Percentiles rank a stretch among this genome's conserved stretches.
Evolutionary conservation across 129 eudicot species (phyloP).

Genomic region (Deinandra increscens): DNA sequence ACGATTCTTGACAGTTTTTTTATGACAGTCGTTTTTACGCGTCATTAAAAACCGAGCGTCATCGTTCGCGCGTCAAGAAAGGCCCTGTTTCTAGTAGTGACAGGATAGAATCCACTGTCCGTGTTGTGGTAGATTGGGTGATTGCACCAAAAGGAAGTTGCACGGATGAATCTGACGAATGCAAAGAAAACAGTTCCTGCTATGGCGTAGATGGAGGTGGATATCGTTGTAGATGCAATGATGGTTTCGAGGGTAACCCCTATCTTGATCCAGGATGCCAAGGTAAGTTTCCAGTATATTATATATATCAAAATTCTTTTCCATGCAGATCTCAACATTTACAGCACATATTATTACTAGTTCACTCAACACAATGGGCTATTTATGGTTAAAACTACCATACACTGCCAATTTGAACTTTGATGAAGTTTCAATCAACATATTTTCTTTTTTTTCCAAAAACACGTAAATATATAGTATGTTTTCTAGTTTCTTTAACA

Average conservation of each 20-base stretch:
- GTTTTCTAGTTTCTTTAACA: too few relatives aligned
- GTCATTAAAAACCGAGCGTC: too few relatives aligned
- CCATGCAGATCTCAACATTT: neutral
- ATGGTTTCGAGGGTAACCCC: conserved; percentile 27
- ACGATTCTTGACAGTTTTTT: too few relatives aligned
- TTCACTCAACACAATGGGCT: too few relatives aligned
- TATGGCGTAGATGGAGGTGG: conserved; percentile 10
- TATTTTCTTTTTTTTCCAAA: too few relatives aligned
- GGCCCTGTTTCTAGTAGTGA: too few relatives aligned
- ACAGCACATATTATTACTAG: neutral
- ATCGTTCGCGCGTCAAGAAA: too few relatives aligned
- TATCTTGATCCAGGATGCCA: conserved; percentile 22
- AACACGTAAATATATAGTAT: too few relatives aligned
- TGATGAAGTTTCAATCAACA: too few relatives aligned
- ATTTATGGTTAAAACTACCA: too few relatives aligned
- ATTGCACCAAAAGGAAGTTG: conserved; percentile 3
- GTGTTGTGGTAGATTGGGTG: conserved; percentile 26
- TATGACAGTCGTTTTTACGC: too few relatives aligned
- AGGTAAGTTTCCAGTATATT: neutral
- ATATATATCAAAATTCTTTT: neutral
- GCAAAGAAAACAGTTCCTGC: conserved; percentile 24
- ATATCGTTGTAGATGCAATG: neutral
- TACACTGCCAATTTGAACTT: too few relatives aligned
- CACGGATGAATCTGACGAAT: neutral
- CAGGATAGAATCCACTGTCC: neutral